Evolutionary conservation across 1,284 basidiomycete genomes (phyloP).

Genomic region (Leccinum angustisporum): DNA sequence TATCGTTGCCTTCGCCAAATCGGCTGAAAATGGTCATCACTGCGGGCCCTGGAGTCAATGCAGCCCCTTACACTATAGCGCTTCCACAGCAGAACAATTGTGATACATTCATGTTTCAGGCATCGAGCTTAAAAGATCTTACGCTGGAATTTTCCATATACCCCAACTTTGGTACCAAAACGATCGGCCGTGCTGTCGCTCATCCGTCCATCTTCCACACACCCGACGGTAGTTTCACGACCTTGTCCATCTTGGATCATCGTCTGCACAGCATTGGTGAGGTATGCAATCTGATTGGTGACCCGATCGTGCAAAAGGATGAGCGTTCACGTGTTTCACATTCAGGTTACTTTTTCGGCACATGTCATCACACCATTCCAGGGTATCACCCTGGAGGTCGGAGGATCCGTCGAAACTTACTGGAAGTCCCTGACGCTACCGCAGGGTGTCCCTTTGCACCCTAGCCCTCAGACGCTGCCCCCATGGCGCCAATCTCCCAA

Average conservation of each 20-base stretch:
- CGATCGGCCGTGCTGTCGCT: constrained; percentile 91
- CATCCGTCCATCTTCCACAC: constrained; percentile 74
- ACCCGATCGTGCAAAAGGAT: constrained; percentile 3
- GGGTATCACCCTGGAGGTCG: constrained; percentile 93
- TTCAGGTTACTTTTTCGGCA: constrained; percentile 84
- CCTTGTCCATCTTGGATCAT: constrained; percentile 86
- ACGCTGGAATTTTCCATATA: constrained; percentile 93
- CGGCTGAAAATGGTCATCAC: constrained; percentile 96
- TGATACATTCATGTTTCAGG: constrained; percentile 90
- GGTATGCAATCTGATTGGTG: constrained; percentile 40
- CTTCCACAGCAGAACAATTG: constrained; percentile 81
- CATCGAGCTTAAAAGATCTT: constrained; percentile 63
- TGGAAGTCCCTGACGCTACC: constrained; percentile 88
- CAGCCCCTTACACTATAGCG: constrained; percentile 86
- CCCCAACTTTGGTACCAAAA: constrained; percentile 98
- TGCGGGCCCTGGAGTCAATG: constrained; percentile 70
- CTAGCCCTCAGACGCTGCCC: constrained; percentile 26
- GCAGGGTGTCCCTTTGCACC: constrained; percentile 38
- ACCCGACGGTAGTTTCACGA: constrained; percentile 47
- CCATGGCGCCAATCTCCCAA: constrained; percentile 37
- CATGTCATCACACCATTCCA: constrained; percentile 90
- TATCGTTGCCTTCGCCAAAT: constrained; percentile 66
- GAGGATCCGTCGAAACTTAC: constrained; percentile 93
- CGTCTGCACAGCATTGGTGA: constrained; percentile 95
- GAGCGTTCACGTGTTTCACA: constrained; percentile 18